phyloP scores from a whole-genome alignment of 225 moss, liverwort and hornwort genomes.

The Marchantia polymorpha region DNA sequence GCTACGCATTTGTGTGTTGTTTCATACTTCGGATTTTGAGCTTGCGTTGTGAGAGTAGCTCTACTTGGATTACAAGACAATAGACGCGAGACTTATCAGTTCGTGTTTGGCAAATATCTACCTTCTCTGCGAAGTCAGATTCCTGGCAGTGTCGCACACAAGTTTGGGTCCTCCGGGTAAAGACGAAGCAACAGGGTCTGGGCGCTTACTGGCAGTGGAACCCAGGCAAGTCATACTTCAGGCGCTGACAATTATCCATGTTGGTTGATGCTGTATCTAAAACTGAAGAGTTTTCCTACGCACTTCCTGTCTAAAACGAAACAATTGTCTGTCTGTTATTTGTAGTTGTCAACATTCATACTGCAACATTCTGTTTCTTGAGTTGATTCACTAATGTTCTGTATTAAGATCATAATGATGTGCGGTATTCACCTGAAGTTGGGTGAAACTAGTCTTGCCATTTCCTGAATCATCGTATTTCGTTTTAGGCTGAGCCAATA shows the following conservation, averaged over 20 bases:
- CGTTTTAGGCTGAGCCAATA: neutral
- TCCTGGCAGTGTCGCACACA: constrained; percentile 76
- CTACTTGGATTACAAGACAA: neutral
- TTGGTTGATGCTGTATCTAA: neutral
- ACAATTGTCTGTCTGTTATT: too few relatives aligned
- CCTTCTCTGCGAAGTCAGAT: constrained; percentile 40
- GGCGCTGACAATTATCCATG: too few relatives aligned
- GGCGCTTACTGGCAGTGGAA: constrained; percentile 75
- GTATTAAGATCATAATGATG: too few relatives aligned
- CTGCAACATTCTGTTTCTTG: neutral
- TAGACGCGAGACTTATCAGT: neutral
- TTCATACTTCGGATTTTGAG: neutral
- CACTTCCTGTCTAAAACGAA: too few relatives aligned
- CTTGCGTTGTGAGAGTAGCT: too few relatives aligned
- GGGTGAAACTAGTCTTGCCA: too few relatives aligned
- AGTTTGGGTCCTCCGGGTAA: constrained; percentile 51
- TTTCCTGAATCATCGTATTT: too few relatives aligned
- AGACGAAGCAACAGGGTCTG: constrained; percentile 61
- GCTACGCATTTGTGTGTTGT: neutral
- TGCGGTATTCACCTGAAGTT: too few relatives aligned
- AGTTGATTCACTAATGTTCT: neutral
- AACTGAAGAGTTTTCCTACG: neutral
- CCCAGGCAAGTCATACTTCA: constrained; percentile 46
- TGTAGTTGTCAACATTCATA: too few relatives aligned
- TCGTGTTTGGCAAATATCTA: neutral